phyloP scores from a whole-genome alignment of 164 flowering plant genomes.

The Vitis cinerea region DNA sequence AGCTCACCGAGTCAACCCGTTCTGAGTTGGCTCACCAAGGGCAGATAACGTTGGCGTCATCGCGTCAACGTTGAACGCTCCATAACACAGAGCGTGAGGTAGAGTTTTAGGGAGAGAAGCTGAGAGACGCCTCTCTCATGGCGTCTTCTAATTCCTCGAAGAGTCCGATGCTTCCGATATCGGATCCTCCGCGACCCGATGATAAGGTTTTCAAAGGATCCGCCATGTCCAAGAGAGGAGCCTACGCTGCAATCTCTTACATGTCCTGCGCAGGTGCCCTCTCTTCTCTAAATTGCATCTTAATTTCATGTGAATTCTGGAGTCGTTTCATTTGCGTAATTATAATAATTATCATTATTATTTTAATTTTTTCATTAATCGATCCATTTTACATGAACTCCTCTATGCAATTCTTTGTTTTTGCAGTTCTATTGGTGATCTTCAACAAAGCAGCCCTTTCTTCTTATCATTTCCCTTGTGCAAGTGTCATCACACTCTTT shows the following conservation, averaged over 20 bases:
- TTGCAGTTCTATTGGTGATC: conserved; percentile 86
- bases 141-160: conserved; percentile 26
- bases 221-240: conserved; percentile 80
- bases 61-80: too few relatives aligned
- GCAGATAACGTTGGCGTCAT: too few relatives aligned
- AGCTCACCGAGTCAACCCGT: too few relatives aligned
- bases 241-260: conserved; percentile 82
- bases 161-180: conserved; percentile 47
- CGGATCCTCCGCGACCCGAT: conserved; percentile 43
- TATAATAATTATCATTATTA: neutral
- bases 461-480: conserved; percentile 83
- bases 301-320: neutral
- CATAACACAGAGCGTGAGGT: neutral
- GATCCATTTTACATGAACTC: too few relatives aligned
- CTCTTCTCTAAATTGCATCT: neutral
- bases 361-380: too few relatives aligned
- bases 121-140: conserved; percentile 12
- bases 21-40: too few relatives aligned
- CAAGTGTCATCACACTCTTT: conserved; percentile 88
- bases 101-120: neutral
- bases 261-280: conserved; percentile 83
- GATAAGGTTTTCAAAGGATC: conserved; percentile 73
- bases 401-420: conserved; percentile 3
- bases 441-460: conserved; percentile 99
- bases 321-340: neutral